Evolutionary conservation across 371 early-diverging fungal genomes (phyloP), one percentile per base, ranked within the genome.

Genomic region (Mortierella sp.): DNA sequence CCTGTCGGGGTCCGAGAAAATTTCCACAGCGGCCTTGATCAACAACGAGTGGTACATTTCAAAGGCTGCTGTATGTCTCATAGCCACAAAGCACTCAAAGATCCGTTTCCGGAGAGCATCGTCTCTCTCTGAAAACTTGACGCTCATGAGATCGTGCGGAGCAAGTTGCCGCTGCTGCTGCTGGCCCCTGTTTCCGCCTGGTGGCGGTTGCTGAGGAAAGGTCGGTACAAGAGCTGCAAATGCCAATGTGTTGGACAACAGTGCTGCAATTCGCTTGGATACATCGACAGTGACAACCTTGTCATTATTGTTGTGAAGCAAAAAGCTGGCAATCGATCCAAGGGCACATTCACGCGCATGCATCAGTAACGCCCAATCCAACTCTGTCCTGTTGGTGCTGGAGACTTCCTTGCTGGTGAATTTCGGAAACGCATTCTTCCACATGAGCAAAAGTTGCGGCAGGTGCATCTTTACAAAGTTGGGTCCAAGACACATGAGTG

Each of bases 401-500:
- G 81, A 85, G 3, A 57, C 60, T 25, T 74, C 73, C 65, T 85
- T 87, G 54, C 83, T 83, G 2, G 85, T 82, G 19, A 86, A 84
- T 29, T 89, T 90, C 7, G 91, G 89, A 19, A 90, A 78, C 0
- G 86, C 85, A n/a, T 71, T 85, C 63, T 87, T 90, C 90, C 91
- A 89, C n/a, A 88, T 76, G 2, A 94, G 67, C 17, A 94, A 63
- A 3, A 94, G 67, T 63, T 95, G 95, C 0, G 94, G 90, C 16
- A 94, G 63, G 60, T 94, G 93, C 29, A 94, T 88, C 48, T 86
- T 86, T 43, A 93, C 94, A 60, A 94, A 88, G 54, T 90, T 89
- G 0, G 93, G 91, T 0, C 95, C 95, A 16, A 95, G 81, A 28
- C 89, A 83, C 92, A 94, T 92, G 22, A 96, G 74, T 0, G 90